These are phyloP conservation scores for Colletotrichum sansevieriae DNA, from an alignment of 2,329 filamentous ascomycete species.

Conservation along the genomic window DNA sequence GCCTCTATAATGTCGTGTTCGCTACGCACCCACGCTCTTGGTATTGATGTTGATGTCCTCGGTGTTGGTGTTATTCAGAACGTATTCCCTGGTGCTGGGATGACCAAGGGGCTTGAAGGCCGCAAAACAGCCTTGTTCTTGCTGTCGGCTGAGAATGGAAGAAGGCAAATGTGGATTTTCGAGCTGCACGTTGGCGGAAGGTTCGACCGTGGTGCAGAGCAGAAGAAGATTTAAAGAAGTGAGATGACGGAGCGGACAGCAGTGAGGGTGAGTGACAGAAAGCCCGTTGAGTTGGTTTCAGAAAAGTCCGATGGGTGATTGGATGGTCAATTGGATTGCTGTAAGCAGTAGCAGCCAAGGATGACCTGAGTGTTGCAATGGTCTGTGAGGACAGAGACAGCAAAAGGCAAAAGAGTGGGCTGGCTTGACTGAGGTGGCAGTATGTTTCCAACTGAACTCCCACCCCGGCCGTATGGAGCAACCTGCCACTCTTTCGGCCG, in stretches of 20 bases:
- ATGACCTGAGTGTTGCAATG: background rate
- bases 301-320: constrained; percentile 15
- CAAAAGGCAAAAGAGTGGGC: constrained; percentile 28
- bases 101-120: constrained; percentile 5
- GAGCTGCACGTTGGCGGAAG: background rate
- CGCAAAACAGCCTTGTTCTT: constrained; percentile 39
- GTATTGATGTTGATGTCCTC: background rate
- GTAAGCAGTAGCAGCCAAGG: background rate
- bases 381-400: background rate
- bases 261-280: constrained; percentile 10
- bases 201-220: background rate
- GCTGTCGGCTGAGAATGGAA: constrained; percentile 25
- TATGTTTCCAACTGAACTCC: constrained; percentile 34
- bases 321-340: background rate
- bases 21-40: background rate
- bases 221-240: constrained; percentile 13
- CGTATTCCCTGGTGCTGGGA: background rate
- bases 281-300: constrained; percentile 25
- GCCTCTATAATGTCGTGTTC: constrained; percentile 6
- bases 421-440: background rate
- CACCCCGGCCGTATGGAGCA: constrained; percentile 25
- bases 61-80: background rate
- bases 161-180: background rate
- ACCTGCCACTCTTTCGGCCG: constrained; percentile 5
- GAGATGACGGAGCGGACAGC: constrained; percentile 26